phyloP scores from a whole-genome alignment of 306 rosid species.

The Crotalaria pallida region DNA sequence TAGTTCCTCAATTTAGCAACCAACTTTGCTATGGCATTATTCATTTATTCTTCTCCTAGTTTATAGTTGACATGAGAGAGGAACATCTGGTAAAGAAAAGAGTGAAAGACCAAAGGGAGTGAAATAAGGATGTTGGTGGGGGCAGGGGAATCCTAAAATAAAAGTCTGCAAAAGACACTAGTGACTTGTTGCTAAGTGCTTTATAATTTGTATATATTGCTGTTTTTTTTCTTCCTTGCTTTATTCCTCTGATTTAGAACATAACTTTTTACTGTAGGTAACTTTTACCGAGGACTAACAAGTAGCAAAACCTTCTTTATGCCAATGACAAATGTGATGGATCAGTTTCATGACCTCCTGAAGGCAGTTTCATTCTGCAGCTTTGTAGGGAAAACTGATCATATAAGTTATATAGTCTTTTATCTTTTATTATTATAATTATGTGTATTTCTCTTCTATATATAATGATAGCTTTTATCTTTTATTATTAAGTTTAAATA shows the following conservation, averaged over 20 bases:
- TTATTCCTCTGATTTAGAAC: not conserved
- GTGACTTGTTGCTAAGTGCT: not conserved
- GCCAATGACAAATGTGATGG: slow-evolving; percentile 9
- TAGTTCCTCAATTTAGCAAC: not conserved
- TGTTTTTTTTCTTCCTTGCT: not conserved
- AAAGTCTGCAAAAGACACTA: not conserved
- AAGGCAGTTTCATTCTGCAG: not conserved
- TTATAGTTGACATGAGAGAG: not conserved
- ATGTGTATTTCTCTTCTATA: slow-evolving; percentile 20
- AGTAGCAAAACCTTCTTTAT: not conserved
- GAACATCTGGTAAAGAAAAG: not conserved
- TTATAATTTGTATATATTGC: not conserved
- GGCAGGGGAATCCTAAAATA: not conserved
- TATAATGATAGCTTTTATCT: too few species aligned
- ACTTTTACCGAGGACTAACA: not conserved
- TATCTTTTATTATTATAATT: not conserved
- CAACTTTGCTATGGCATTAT: not conserved
- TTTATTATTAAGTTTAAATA: too few species aligned
- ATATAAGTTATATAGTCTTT: not conserved
- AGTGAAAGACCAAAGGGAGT: not conserved
- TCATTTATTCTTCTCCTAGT: not conserved
- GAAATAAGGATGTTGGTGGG: not conserved
- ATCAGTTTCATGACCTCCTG: not conserved
- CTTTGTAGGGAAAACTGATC: slow-evolving; percentile 16
- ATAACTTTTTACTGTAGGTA: not conserved